Percentiles rank a stretch among this genome's conserved stretches.
Conservation (phyloP, 2,329 filamentous ascomycete genomes). For the Pseudofabraea citricarpa region DNA sequence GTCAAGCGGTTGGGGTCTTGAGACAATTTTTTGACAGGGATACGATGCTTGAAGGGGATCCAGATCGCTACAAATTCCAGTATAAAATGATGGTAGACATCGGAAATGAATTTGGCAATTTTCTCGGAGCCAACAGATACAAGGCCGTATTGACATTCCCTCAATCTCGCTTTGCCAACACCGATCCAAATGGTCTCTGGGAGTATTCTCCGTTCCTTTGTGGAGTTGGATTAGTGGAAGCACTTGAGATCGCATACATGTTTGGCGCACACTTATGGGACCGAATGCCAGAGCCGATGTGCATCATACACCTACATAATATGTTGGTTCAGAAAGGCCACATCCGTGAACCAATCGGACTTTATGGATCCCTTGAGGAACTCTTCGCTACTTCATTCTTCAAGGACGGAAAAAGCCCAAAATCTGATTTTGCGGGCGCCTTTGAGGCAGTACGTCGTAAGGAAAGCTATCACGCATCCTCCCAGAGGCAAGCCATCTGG, state of each 20-base stretch:
- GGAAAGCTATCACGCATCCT: constrained; percentile 1
- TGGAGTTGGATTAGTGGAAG: constrained; percentile 39
- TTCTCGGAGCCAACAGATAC: constrained; percentile 33
- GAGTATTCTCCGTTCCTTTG: constrained; percentile 45
- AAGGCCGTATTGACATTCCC: constrained; percentile 30
- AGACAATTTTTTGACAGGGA: constrained; percentile 27
- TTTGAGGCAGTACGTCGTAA: constrained; percentile 8
- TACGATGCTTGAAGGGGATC: constrained; percentile 16
- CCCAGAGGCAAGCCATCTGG: constrained; percentile 3
- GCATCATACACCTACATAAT: constrained; percentile 42
- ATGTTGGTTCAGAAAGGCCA: constrained; percentile 39
- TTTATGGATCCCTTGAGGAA: constrained; percentile 27
- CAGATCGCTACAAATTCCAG: constrained; percentile 6
- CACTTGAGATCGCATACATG: constrained; percentile 34
- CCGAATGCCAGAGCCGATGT: constrained; percentile 31
- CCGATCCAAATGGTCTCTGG: constrained; percentile 40
- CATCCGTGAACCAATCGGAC: constrained; percentile 27
- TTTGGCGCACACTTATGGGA: constrained; percentile 35
- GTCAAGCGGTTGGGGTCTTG: constrained; percentile 25
- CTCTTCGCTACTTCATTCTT: constrained; percentile 26
- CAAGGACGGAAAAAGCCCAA: constrained; percentile 23
- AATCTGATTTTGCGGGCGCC: constrained; percentile 24
- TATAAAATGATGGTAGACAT: constrained; percentile 20
- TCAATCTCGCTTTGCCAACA: constrained; percentile 36
- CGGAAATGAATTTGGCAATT: constrained; percentile 29